Conservation (phyloP, 208 protist species). For the Angomonas ambiguus region DNA sequence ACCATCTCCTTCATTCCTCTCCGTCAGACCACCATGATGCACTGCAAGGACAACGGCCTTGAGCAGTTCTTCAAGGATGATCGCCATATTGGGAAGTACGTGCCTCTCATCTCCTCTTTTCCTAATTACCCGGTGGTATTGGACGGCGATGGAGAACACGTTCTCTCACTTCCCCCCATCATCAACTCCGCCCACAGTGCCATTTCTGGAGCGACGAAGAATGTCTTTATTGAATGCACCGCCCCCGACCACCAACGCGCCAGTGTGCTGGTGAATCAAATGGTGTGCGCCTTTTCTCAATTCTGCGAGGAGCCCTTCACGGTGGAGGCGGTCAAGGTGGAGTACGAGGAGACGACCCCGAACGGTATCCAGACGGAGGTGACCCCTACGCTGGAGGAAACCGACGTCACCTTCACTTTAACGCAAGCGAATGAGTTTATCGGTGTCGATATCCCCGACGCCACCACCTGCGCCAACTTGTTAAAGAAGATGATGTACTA, state of each 20-base stretch:
- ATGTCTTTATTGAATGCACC: constrained; percentile 99
- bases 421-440: constrained; percentile 85
- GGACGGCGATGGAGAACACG: constrained; percentile 41
- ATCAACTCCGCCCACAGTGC: constrained; percentile 99
- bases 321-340: constrained; percentile 81
- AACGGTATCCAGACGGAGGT: constrained; percentile 61
- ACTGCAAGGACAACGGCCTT: constrained; percentile 83
- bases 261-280: constrained; percentile 94
- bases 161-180: constrained; percentile 99
- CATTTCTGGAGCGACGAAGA: constrained; percentile 95
- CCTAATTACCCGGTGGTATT: constrained; percentile 82
- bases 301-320: constrained; percentile 92
- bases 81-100: constrained; percentile 86
- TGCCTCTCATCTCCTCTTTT: constrained; percentile 67
- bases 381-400: constrained; percentile 61
- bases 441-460: constrained; percentile 78
- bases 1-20: constrained; percentile 95
- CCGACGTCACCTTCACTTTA: constrained; percentile 41
- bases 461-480: constrained; percentile 63
- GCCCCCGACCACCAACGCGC: constrained; percentile 96
- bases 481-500: constrained; percentile 93
- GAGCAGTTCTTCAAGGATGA: constrained; percentile 86
- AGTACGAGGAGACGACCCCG: constrained; percentile 63
- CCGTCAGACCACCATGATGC: constrained; percentile 67
- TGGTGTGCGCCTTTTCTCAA: constrained; percentile 94